Conservation (phyloP, 2,329 filamentous ascomycete genomes). For the Neofusicoccum cordaticola region DNA sequence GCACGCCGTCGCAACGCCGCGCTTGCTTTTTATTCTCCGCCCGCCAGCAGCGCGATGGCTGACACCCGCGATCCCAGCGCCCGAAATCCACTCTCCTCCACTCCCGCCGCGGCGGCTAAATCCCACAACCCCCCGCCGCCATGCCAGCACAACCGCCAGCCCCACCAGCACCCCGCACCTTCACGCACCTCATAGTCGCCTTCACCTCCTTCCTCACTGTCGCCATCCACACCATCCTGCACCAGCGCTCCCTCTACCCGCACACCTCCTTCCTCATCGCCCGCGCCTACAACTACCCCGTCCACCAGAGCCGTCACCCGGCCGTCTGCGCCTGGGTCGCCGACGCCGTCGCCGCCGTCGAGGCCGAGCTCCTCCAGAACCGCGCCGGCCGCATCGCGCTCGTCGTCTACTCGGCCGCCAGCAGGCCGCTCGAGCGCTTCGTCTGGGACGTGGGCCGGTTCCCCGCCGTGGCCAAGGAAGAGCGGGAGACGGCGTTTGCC, state of each 20-base stretch:
- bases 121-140: neutral
- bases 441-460: conserved; percentile 60
- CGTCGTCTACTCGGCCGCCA: conserved; percentile 50
- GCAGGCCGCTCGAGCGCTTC: conserved; percentile 58
- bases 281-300: conserved; percentile 77
- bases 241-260: conserved; percentile 78
- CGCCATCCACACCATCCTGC: conserved; percentile 81
- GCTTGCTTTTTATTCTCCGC: neutral
- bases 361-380: conserved; percentile 62
- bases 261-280: conserved; percentile 71
- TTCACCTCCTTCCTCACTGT: conserved; percentile 80
- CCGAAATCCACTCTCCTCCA: no score
- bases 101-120: no score
- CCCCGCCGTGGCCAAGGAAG: conserved; percentile 46
- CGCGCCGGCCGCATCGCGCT: conserved; percentile 55
- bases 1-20: neutral
- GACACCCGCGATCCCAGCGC: no score
- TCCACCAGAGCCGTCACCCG: conserved; percentile 83
- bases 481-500: conserved; percentile 52
- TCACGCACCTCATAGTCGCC: conserved; percentile 61
- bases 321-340: conserved; percentile 81
- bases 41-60: neutral
- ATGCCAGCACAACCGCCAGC: neutral
- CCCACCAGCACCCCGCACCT: conserved; percentile 27
- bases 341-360: conserved; percentile 72